Conservation (phyloP, 2,329 filamentous ascomycete genomes). For the Aspergillus spinulosporus region DNA sequence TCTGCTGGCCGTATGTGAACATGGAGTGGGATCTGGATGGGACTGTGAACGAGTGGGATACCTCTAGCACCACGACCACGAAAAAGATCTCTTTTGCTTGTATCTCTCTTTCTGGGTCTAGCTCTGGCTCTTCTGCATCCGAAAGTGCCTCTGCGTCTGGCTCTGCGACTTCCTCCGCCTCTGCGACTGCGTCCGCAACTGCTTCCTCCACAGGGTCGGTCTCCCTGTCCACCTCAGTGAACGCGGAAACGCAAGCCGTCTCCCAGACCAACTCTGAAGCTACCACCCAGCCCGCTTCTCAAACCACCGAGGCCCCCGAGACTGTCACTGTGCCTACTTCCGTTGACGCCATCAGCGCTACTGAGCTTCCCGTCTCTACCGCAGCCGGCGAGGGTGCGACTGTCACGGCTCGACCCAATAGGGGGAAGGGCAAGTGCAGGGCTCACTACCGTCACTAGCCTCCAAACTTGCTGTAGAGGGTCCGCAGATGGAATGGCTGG, state of each 20-base stretch:
- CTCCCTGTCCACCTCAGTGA: neutral
- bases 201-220: neutral
- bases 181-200: neutral
- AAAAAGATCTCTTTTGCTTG: conserved; percentile 30
- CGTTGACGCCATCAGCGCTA: neutral
- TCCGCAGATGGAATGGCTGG: neutral
- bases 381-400: neutral
- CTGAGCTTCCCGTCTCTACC: neutral
- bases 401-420: neutral
- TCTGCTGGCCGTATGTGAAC: conserved; percentile 55
- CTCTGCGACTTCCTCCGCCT: neutral
- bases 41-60: conserved; percentile 21
- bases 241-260: neutral
- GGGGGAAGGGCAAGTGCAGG: neutral
- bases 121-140: neutral
- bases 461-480: neutral
- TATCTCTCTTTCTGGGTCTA: neutral
- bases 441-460: neutral
- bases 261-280: neutral
- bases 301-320: neutral
- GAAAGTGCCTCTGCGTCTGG: neutral
- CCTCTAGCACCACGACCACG: conserved; percentile 20
- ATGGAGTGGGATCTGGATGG: conserved; percentile 45
- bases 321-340: neutral
- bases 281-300: neutral